A percentile compares a stretch with the other conserved stretches of the same genome.
These are phyloP conservation scores for Carpinus viminea DNA, from an alignment of 306 rosid species.

Conservation along the genomic window DNA sequence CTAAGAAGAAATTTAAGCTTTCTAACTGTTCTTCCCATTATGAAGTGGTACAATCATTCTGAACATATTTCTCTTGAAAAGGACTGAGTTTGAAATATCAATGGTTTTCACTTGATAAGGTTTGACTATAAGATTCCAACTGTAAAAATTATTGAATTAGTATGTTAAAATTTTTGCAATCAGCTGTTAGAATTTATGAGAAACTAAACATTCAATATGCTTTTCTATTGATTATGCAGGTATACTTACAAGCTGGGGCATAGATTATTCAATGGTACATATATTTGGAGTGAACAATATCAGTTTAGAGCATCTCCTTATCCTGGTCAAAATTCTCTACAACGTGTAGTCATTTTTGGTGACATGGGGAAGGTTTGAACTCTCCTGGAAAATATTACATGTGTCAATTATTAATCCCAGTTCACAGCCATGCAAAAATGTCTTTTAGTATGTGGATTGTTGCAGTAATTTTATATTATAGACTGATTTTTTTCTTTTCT, in stretches of 20 bases:
- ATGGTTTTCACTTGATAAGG: background rate
- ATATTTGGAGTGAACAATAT: constrained; percentile 68
- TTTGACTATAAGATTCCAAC: background rate
- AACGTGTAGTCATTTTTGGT: constrained; percentile 82
- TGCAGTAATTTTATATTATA: background rate
- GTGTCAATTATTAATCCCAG: background rate
- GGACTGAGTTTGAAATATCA: background rate
- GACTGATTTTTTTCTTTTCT: background rate
- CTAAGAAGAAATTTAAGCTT: background rate
- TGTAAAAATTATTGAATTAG: background rate
- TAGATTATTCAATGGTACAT: constrained; percentile 56
- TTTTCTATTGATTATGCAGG: constrained; percentile 39
- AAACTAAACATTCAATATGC: background rate
- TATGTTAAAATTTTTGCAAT: background rate
- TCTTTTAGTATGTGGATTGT: background rate
- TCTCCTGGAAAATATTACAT: background rate
- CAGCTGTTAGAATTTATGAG: background rate
- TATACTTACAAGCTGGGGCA: constrained; percentile 82
- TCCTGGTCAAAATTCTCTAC: constrained; percentile 92
- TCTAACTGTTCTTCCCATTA: background rate
- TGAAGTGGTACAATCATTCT: background rate
- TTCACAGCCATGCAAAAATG: background rate
- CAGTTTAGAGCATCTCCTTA: constrained; percentile 83
- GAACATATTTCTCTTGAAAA: background rate
- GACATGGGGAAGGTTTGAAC: constrained; percentile 93